These are phyloP conservation scores for Penicillium capsulatum DNA, from an alignment of 2,329 filamentous ascomycete genomes.

Conservation along the genomic window DNA sequence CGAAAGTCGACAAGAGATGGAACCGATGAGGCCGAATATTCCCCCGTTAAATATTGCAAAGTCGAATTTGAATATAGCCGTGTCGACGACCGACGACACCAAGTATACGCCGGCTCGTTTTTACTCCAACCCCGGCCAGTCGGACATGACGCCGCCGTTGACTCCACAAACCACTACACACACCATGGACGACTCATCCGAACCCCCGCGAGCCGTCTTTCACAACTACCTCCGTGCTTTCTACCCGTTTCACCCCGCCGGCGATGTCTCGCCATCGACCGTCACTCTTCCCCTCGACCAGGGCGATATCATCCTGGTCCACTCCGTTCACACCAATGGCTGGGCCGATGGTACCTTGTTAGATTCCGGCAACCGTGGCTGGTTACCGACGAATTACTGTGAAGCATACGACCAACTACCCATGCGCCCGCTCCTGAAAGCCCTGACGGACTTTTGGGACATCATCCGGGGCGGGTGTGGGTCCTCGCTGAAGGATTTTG, in stretches of 20 bases:
- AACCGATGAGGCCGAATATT: constrained; percentile 34
- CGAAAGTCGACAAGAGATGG: constrained; percentile 29
- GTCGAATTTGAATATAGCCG: constrained; percentile 26
- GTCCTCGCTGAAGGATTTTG: constrained; percentile 72
- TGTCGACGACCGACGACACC: constrained; percentile 9
- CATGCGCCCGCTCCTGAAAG: constrained; percentile 78
- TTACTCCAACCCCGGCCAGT: constrained; percentile 25
- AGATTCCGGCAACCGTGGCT: constrained; percentile 79
- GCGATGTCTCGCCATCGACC: constrained; percentile 72
- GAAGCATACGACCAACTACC: constrained; percentile 87
- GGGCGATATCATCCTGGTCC: constrained; percentile 87
- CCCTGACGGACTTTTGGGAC: constrained; percentile 89
- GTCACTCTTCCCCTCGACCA: constrained; percentile 84
- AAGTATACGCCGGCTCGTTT: constrained; percentile 18
- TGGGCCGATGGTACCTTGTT: constrained; percentile 96
- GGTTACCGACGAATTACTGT: constrained; percentile 98
- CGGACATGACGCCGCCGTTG: constrained; percentile 70
- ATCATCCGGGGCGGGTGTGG: constrained; percentile 72
- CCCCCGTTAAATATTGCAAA: constrained; percentile 39
- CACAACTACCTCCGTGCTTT: constrained; percentile 94
- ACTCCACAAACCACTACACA: constrained; percentile 65
- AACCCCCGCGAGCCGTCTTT: constrained; percentile 62
- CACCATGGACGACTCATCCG: constrained; percentile 38
- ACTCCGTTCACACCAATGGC: constrained; percentile 95
- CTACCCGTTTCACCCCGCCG: constrained; percentile 81